These are phyloP conservation scores for Pyronema omphalodes DNA, from an alignment of 495 filamentous ascomycete genomes.

Conservation along the genomic window DNA sequence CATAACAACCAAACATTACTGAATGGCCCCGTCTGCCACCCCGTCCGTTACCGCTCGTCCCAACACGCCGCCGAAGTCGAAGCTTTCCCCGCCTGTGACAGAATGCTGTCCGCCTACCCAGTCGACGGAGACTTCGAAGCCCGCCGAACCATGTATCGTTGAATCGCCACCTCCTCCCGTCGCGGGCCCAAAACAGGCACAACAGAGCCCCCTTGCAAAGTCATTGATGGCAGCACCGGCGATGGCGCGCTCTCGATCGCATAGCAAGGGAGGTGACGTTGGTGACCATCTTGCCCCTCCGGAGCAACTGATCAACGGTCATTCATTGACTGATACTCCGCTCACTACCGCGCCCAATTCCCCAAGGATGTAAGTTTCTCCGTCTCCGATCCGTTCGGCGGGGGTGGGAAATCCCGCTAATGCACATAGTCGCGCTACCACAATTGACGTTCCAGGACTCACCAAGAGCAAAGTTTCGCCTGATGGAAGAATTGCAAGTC, in stretches of 20 bases:
- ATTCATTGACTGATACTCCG: conserved; percentile 48
- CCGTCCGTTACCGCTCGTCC: neutral
- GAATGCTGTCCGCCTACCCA: neutral
- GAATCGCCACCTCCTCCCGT: neutral
- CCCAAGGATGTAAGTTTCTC: conserved; percentile 44
- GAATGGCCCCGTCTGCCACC: neutral
- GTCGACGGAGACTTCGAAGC: neutral
- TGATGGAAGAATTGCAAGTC: conserved; percentile 75
- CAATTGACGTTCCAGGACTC: conserved; percentile 69
- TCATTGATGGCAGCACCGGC: conserved; percentile 32
- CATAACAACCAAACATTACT: neutral
- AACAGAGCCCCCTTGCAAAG: conserved; percentile 40
- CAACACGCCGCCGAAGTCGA: neutral
- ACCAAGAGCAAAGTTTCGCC: conserved; percentile 87
- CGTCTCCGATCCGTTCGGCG: neutral
- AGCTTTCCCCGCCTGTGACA: neutral
- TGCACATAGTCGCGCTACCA: conserved; percentile 46
- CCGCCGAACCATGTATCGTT: neutral
- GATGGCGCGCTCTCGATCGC: conserved; percentile 13
- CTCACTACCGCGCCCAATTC: conserved; percentile 48
- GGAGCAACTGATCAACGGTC: conserved; percentile 35
- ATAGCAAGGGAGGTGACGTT: conserved; percentile 1
- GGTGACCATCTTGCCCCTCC: conserved; percentile 23
- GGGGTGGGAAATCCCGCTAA: conserved; percentile 2
- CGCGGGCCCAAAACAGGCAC: conserved; percentile 21